Conservation (phyloP, 225 moss, liverwort and hornwort genomes). For the Bryum argenteum region DNA sequence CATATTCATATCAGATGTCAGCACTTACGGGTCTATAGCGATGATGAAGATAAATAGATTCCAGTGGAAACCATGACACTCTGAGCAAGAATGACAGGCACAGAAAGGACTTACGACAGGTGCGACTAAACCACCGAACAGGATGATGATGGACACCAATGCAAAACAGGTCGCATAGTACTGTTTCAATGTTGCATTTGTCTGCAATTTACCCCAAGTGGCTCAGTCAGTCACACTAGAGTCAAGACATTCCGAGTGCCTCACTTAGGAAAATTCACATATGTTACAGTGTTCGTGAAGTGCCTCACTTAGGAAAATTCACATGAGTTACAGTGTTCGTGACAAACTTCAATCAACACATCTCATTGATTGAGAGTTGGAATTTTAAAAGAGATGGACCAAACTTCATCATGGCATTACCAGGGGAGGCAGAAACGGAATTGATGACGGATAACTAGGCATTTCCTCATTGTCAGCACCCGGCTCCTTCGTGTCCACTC, state of each 20-base stretch:
- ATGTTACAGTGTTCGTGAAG: background rate
- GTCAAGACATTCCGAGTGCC: background rate
- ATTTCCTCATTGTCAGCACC: conserved; percentile 73
- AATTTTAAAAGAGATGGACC: conserved; percentile 1
- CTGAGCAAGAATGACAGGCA: conserved; percentile 21
- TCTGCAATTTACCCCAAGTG: conserved; percentile 39
- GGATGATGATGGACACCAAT: conserved; percentile 50
- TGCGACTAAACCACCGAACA: conserved; percentile 63
- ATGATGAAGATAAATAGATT: conserved; percentile 21
- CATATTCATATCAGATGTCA: conserved; percentile 8
- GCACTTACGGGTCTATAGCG: conserved; percentile 21
- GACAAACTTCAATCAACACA: background rate
- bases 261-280: conserved; percentile 12
- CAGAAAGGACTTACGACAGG: conserved; percentile 46
- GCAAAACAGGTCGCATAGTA: conserved; percentile 60
- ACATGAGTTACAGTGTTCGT: background rate
- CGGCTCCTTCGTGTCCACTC: conserved; percentile 36
- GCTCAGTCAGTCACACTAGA: background rate
- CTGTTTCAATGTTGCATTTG: conserved; percentile 57
- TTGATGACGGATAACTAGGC: conserved; percentile 82
- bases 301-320: conserved; percentile 5
- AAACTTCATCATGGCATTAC: conserved; percentile 24
- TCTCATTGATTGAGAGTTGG: background rate
- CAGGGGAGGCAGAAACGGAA: conserved; percentile 85
- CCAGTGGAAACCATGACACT: conserved; percentile 10